Evolutionary conservation across 495 filamentous ascomycete species (phyloP).

Genomic region (Monascus purpureus): DNA sequence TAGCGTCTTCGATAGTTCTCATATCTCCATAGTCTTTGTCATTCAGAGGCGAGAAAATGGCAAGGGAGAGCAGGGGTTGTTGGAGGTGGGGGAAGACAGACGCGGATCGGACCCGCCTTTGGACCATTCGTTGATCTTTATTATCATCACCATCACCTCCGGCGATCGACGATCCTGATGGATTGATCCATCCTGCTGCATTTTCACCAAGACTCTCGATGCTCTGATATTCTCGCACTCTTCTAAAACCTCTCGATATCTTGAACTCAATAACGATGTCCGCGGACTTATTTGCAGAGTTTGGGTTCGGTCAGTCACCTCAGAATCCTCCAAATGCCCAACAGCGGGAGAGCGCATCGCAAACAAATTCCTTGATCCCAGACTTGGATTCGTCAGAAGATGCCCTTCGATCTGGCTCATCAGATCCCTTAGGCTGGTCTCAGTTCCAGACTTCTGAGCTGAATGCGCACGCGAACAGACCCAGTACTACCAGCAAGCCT

Average conservation of each 20-base stretch:
- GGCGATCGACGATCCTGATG: background rate
- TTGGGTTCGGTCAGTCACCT: conserved; percentile 29
- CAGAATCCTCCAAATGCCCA: conserved; percentile 6
- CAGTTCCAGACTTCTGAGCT: background rate
- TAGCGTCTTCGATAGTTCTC: conserved; percentile 49
- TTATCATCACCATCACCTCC: background rate
- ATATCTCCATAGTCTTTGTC: conserved; percentile 23
- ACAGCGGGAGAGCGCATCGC: conserved; percentile 1
- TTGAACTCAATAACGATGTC: conserved; percentile 49
- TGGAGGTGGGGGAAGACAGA: background rate
- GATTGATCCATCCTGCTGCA: background rate
- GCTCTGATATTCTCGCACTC: too few species aligned
- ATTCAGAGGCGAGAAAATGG: conserved; percentile 5
- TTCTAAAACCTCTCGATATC: too few species aligned
- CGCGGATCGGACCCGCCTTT: background rate
- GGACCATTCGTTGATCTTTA: too few species aligned
- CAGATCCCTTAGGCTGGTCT: conserved; percentile 1
- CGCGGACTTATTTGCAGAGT: conserved; percentile 59
- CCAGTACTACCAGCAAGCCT: background rate
- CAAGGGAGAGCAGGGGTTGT: conserved; percentile 4
- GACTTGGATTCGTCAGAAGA: conserved; percentile 13
- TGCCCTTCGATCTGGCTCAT: conserved; percentile 5
- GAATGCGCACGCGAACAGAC: too few species aligned
- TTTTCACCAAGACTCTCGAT: background rate
- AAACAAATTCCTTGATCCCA: conserved; percentile 13